Evolutionary conservation across 2,329 filamentous ascomycete genomes (phyloP).

Genomic region (Phialophora chinensis): DNA sequence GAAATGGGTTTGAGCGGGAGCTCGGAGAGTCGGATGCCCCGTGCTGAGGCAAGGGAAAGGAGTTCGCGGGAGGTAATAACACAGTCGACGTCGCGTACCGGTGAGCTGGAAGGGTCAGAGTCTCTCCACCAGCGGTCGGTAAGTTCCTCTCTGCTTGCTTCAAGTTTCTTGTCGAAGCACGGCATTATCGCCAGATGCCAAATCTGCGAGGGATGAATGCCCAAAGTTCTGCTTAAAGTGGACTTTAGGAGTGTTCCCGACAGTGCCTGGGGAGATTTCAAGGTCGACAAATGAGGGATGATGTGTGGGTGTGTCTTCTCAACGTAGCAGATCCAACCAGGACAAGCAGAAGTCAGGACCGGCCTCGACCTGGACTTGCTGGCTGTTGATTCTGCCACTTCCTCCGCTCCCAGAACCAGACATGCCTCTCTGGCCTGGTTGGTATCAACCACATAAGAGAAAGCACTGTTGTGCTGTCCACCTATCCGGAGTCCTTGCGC

Average conservation of each 20-base stretch:
- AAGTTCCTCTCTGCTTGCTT: constrained; percentile 90
- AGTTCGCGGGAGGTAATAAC: constrained; percentile 97
- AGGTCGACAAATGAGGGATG: constrained; percentile 82
- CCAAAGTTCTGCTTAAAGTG: constrained; percentile 72
- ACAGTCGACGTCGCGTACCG: constrained; percentile 89
- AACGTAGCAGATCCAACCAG: constrained; percentile 98
- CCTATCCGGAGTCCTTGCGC: constrained; percentile 70
- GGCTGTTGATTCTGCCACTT: constrained; percentile 60
- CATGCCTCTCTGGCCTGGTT: constrained; percentile 81
- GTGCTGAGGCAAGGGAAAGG: constrained; percentile 82
- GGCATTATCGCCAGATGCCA: constrained; percentile 98
- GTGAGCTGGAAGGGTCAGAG: constrained; percentile 46
- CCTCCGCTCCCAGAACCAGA: constrained; percentile 78
- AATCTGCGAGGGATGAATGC: constrained; percentile 76
- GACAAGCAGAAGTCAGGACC: constrained; percentile 82
- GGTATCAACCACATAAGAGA: constrained; percentile 90
- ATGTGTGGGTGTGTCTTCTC: constrained; percentile 97
- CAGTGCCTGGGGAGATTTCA: constrained; percentile 94
- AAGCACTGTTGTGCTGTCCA: constrained; percentile 75
- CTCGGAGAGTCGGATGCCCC: constrained; percentile 75
- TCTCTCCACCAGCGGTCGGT: constrained; percentile 76
- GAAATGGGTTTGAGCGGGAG: constrained; percentile 67
- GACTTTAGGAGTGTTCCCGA: constrained; percentile 91
- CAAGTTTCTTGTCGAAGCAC: constrained; percentile 98
- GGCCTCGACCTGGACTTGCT: constrained; percentile 44